phyloP scores from a whole-genome alignment of 2,329 filamentous ascomycete species.

The Penicillium corylophilum region DNA sequence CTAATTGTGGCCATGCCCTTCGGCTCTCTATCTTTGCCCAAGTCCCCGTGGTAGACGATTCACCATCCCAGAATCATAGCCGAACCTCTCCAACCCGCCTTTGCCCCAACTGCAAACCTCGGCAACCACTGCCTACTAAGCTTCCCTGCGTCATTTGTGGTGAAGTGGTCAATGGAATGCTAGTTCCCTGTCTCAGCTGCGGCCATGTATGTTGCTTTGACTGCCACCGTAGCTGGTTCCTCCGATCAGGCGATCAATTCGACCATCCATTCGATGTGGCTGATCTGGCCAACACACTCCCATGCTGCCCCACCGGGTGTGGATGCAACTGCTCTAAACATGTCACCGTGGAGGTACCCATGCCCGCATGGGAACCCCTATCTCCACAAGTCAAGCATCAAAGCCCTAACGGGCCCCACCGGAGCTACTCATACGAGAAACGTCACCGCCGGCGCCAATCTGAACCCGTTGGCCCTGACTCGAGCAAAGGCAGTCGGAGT shows the following conservation, averaged over 20 bases:
- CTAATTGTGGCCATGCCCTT: conserved; percentile 39
- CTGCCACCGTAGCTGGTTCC: conserved; percentile 47
- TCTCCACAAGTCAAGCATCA: conserved; percentile 10
- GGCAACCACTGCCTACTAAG: conserved; percentile 33
- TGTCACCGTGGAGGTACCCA: conserved; percentile 31
- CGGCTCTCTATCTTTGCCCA: conserved; percentile 38
- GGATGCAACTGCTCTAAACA: conserved; percentile 48
- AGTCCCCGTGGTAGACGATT: conserved; percentile 14
- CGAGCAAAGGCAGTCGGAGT: conserved; percentile 1
- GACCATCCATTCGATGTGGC: conserved; percentile 8
- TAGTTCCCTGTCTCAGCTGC: conserved; percentile 48
- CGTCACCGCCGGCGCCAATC: conserved; percentile 20
- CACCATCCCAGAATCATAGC: conserved; percentile 21
- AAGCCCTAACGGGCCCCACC: background rate
- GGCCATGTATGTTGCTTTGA: conserved; percentile 49
- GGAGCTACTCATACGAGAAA: conserved; percentile 16
- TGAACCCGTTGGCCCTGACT: conserved; percentile 16
- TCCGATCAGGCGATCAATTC: conserved; percentile 13
- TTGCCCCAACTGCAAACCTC: conserved; percentile 40
- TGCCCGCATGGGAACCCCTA: conserved; percentile 25
- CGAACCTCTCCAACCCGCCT: conserved; percentile 16
- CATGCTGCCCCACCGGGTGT: conserved; percentile 48
- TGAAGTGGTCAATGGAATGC: conserved; percentile 44
- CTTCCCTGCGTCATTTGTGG: conserved; percentile 47
- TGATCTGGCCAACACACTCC: conserved; percentile 19